Base-by-base conservation (phyloP, 352 stramenopile species). In the Phytophthora parvispora region DNA sequence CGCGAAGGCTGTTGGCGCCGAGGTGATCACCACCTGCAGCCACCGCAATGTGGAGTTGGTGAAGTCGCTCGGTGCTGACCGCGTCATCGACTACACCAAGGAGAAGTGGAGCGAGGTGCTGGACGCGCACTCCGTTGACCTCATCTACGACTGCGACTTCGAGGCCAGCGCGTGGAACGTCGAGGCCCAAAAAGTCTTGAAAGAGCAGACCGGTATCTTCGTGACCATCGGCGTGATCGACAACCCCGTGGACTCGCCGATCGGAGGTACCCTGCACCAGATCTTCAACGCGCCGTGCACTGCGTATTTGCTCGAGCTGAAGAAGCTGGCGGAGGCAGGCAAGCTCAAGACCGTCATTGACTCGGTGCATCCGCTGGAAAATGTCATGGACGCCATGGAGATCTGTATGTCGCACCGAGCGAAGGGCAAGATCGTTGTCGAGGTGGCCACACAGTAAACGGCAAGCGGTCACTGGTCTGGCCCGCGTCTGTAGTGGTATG, bases 61-160 rank as follows among this genome's bases (percentile, higher is more conserved):
- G 28, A 68, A 78, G 57, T 73, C 70, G 18, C 49, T 89, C 3
- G 83, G 83, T 18, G 83, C 80, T 3, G 73, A 91, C 51, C 56
- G 75, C 27, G 64, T 90, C 5, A 64, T 89, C 20, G 81, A 89
- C 69, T 90, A 91, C 70, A 78, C 70, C 4, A 78, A 48, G 20
- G 65, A 83, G 15, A 78, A 89, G 54, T 90, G 77, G 77, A 65
- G 54, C 29, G 55, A 83, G 0, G 70, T 83, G 34, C 9, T 87
- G 10, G 67, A 43, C 18, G 55, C 52, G 16, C 36, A 42, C 34
- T 42, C 34, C 13, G 7, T 42, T 15, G 34, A 42, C 40, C 16
- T 27, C 18, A 15, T 48, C 42, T 43, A 43, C 36, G 36, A 43
- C 49, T 79, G 13, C 6, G 65, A 54, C 40, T 50, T 80, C 8